phyloP scores from a whole-genome alignment of 139 green algal species.

The Prasinococcaceae sp. region DNA sequence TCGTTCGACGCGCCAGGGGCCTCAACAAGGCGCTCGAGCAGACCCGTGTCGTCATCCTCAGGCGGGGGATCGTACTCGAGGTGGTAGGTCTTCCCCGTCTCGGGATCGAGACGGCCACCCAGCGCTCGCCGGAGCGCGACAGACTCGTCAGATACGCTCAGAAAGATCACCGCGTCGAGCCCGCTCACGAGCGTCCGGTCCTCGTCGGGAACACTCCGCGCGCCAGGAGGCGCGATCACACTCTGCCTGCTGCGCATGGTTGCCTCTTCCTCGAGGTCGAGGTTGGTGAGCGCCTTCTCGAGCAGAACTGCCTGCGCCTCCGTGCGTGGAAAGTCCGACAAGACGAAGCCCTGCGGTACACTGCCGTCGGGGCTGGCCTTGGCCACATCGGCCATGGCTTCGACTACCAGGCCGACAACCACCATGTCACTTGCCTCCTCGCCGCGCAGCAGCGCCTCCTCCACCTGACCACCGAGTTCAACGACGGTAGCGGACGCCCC shows the following conservation, averaged over 20 bases:
- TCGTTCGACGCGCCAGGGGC: slow-evolving; percentile 27
- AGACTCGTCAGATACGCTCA: slow-evolving; percentile 15
- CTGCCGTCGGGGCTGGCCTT: too few species aligned
- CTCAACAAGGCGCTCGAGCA: slow-evolving; percentile 37
- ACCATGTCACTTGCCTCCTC: too few species aligned
- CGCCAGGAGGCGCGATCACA: slow-evolving; percentile 37
- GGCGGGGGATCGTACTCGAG: slow-evolving; percentile 52
- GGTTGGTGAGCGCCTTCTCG: slow-evolving; percentile 52
- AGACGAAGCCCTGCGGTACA: slow-evolving; percentile 49
- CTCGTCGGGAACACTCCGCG: slow-evolving; percentile 12
- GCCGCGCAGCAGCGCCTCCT: too few species aligned
- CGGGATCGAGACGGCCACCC: slow-evolving; percentile 23
- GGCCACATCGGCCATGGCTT: too few species aligned
- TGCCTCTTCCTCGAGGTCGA: slow-evolving; percentile 49
- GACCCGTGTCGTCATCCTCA: slow-evolving; percentile 30
- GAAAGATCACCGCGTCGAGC: slow-evolving; percentile 49
- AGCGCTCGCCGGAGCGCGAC: slow-evolving; percentile 22
- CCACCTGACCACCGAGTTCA: neutral
- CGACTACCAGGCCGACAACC: too few species aligned
- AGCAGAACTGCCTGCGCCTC: slow-evolving; percentile 37
- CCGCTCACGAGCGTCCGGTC: slow-evolving; percentile 25
- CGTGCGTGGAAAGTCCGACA: slow-evolving; percentile 54
- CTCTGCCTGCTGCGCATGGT: too few species aligned
- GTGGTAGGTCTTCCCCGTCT: slow-evolving; percentile 50
- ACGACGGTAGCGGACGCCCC: too few species aligned